Evolutionary conservation across 768 basidiomycete species (phyloP), one percentile per base, ranked within the genome.

Genomic region (Lyophyllum semitale): DNA sequence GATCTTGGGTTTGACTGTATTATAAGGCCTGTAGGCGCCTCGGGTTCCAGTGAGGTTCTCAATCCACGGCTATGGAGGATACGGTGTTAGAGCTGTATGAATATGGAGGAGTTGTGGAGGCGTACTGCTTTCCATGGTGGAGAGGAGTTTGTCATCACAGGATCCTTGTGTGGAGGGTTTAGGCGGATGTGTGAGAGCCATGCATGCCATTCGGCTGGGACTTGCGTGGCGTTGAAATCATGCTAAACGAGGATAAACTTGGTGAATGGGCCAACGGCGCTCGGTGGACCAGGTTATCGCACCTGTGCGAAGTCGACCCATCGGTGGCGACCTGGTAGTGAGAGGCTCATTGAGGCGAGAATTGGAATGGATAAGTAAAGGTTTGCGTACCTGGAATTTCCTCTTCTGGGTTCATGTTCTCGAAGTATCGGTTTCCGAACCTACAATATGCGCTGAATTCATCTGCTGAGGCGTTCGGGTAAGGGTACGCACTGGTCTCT

Each of bases 261-360:
- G 13, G 6, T 53, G 26, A 52, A 48, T 49, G 29, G 25, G 29
- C 11, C 17, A 22, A 12, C 27, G 33, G 29, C 29, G n/a, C 29
- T 48, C 27, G 25, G 41, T 18, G 17, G 41, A 44, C 38, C 33
- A 48, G 35, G 12, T 7, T 55, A 44, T 55, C 79, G 54, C 58
- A 92, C 91, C 77, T 97, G 94, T 17, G 88, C 81, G 65, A 82
- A 93, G 75, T 98, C 96, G 40, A 98, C 87, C 96, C 96, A 98
- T 71, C 96, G 84, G 68, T 97, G 94, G 62, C 96, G 91, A 65
- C 95, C 95, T 92, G 69, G 12, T 43, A 45, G 62, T 13, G 13
- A 45, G 59, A 0, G 47, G 35, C 30, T 48, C 20, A 52, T 55
- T 54, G 32, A 38, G 54, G 42, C 48, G 32, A 50, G 18, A 35